phyloP scores from a whole-genome alignment of 176 grass and related monocot species.

The Triticum dicoccoides region DNA sequence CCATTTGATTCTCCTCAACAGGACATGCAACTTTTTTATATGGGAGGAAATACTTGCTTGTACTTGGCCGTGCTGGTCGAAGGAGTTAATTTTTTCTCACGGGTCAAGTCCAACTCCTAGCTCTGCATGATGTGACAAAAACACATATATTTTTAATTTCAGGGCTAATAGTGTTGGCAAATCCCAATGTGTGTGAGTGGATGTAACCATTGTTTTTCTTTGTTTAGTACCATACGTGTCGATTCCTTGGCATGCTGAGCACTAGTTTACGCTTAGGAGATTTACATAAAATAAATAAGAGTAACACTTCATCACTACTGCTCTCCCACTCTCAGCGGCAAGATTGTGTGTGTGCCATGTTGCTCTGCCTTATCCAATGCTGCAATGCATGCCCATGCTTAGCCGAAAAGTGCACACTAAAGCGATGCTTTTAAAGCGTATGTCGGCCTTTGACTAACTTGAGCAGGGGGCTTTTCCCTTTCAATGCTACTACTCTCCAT shows the following conservation, averaged over 20 bases:
- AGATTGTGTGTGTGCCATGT: not conserved
- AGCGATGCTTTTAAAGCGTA: constrained; percentile 15
- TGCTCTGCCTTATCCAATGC: not conserved
- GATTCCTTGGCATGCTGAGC: not conserved
- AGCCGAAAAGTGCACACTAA: constrained; percentile 30
- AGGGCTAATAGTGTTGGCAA: not conserved
- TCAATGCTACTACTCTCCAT: not conserved
- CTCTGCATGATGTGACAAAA: not conserved
- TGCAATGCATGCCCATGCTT: constrained; percentile 6
- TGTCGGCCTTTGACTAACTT: not conserved
- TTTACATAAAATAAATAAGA: too few species aligned
- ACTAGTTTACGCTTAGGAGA: too few species aligned
- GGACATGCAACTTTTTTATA: not conserved
- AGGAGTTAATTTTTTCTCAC: not conserved
- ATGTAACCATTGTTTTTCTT: not conserved
- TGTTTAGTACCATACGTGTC: not conserved
- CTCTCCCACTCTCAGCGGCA: too few species aligned
- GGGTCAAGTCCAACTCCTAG: not conserved
- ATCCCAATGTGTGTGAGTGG: not conserved
- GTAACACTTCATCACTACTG: too few species aligned
- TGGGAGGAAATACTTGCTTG: not conserved
- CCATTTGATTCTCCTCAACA: too few species aligned
- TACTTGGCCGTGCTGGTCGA: not conserved
- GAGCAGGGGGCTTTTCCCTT: constrained; percentile 19
- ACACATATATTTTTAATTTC: not conserved